These are phyloP conservation scores for Vanilla planifolia DNA, from an alignment of 106 monocot genomes.

Conservation along the genomic window DNA sequence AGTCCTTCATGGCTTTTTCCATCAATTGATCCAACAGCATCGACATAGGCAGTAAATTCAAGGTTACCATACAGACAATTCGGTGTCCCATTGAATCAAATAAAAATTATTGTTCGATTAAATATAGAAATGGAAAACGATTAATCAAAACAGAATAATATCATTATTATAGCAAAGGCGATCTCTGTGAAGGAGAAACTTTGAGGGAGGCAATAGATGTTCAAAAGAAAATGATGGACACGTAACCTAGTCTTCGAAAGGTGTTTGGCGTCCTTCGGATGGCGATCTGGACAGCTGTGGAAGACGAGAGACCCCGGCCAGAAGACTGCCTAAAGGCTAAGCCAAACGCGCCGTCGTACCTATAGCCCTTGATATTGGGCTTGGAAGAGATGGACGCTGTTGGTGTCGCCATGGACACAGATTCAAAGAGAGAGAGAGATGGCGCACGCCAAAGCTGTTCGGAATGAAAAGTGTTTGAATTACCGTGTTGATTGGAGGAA, in stretches of 20 bases:
- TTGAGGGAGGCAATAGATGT: neutral
- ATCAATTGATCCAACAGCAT: too few relatives aligned
- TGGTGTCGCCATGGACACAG: conserved; percentile 13
- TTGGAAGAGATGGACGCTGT: conserved; percentile 29
- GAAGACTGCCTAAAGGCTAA: conserved; percentile 41
- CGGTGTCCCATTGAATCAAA: too few relatives aligned
- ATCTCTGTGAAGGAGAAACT: neutral
- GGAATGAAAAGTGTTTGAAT: too few relatives aligned
- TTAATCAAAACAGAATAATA: neutral
- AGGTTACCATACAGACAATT: too few relatives aligned
- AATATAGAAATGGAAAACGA: neutral
- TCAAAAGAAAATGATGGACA: neutral
- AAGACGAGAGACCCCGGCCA: conserved; percentile 21
- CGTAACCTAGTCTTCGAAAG: conserved; percentile 1
- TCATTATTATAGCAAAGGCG: neutral
- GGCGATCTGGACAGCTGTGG: conserved; percentile 32
- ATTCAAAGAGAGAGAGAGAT: conserved; percentile 19
- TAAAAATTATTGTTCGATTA: neutral
- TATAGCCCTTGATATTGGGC: conserved; percentile 32
- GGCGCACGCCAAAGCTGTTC: neutral
- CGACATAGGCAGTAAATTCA: too few relatives aligned
- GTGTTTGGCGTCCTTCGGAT: conserved; percentile 1
- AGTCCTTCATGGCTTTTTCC: too few relatives aligned
- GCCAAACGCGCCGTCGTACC: conserved; percentile 14
- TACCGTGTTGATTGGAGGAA: too few relatives aligned